These are phyloP conservation scores for Magnolia kwangsiensis DNA, from an alignment of 164 flowering plant species.

Conservation along the genomic window DNA sequence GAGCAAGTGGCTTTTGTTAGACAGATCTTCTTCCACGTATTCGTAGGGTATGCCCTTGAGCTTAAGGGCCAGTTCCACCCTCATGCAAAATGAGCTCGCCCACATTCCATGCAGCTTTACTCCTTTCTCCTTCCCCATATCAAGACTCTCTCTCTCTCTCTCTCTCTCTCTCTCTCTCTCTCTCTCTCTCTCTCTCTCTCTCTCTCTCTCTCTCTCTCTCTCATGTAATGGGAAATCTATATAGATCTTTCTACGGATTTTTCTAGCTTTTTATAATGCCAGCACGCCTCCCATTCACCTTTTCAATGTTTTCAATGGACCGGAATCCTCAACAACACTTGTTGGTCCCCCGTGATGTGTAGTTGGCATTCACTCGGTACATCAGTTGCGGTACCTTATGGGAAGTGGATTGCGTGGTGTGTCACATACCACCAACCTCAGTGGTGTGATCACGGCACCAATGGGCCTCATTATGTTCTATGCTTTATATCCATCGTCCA, in stretches of 20 bases:
- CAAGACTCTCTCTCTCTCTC: not conserved
- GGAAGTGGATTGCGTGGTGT: no score
- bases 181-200: not conserved
- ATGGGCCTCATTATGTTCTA: no score
- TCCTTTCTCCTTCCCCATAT: slow-evolving; percentile 3
- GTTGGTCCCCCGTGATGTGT: no score
- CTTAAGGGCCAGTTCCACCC: slow-evolving; percentile 14
- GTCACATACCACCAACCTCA: no score
- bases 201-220: not conserved
- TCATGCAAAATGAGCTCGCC: slow-evolving; percentile 3
- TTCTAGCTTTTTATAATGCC: not conserved
- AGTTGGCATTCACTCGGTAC: no score
- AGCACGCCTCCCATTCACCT: not conserved
- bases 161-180: not conserved
- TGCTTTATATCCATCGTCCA: no score
- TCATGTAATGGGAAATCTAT: not conserved
- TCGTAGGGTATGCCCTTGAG: slow-evolving; percentile 14
- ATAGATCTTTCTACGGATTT: not conserved
- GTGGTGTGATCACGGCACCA: no score
- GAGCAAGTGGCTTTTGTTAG: slow-evolving; percentile 1
- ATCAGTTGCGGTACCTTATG: no score
- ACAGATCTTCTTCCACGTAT: slow-evolving; percentile 5
- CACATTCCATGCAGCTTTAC: slow-evolving; percentile 10
- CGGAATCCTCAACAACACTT: no score
- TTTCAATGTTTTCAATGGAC: no score